phyloP scores from a whole-genome alignment of 2,329 filamentous ascomycete genomes.

The Cephalotrichum gorgonifer region DNA sequence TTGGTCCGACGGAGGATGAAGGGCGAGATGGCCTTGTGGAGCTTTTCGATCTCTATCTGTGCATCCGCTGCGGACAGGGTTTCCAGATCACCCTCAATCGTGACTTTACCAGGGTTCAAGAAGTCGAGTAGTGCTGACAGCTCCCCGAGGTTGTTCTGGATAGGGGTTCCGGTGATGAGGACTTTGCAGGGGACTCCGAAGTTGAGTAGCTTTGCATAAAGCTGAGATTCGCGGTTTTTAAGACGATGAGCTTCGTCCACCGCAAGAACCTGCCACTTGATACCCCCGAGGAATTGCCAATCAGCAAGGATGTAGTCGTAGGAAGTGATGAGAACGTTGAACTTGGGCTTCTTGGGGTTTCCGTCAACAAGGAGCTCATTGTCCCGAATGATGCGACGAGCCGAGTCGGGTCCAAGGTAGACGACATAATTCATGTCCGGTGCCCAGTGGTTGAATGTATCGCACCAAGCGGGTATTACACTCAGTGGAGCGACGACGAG shows the following conservation, averaged over 20 bases:
- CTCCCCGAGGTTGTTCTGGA: slow-evolving; percentile 94
- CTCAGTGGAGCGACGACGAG: slow-evolving; percentile 95
- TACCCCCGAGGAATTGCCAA: slow-evolving; percentile 69
- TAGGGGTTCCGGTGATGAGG: slow-evolving; percentile 91
- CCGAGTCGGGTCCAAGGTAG: slow-evolving; percentile 82
- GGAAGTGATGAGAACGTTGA: slow-evolving; percentile 94
- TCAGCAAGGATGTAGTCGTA: slow-evolving; percentile 94
- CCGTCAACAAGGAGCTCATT: slow-evolving; percentile 81
- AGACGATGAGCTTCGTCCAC: slow-evolving; percentile 95
- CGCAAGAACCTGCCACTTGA: slow-evolving; percentile 96
- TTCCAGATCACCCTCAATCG: slow-evolving; percentile 87
- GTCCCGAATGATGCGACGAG: slow-evolving; percentile 79
- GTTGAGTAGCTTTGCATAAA: slow-evolving; percentile 75
- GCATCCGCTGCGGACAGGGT: slow-evolving; percentile 66
- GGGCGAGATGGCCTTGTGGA: slow-evolving; percentile 80
- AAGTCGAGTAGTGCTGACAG: slow-evolving; percentile 91
- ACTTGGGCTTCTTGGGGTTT: slow-evolving; percentile 82
- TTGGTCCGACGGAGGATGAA: slow-evolving; percentile 95
- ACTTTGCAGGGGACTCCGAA: slow-evolving; percentile 84
- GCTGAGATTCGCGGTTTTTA: slow-evolving; percentile 90
- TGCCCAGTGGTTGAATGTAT: slow-evolving; percentile 94
- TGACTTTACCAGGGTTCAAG: slow-evolving; percentile 85
- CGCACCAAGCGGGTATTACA: slow-evolving; percentile 95
- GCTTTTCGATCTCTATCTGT: slow-evolving; percentile 73
- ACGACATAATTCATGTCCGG: slow-evolving; percentile 96